phyloP scores from a whole-genome alignment of 192 early-diverging fungal species.

The Pilaira anomala region DNA sequence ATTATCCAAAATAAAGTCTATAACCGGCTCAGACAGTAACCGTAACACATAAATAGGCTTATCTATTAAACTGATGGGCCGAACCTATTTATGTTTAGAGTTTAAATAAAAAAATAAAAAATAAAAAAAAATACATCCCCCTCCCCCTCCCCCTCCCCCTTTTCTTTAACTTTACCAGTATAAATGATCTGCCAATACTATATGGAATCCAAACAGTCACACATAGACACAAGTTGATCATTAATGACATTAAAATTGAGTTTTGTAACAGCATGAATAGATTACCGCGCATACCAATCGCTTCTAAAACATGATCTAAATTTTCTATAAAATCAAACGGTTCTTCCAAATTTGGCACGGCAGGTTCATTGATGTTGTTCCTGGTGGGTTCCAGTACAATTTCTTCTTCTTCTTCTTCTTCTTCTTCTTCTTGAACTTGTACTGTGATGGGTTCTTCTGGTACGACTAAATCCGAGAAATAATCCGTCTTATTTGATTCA shows the following conservation, averaged over 20 bases:
- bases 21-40: no score
- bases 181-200: constrained; percentile 50
- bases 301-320: constrained; percentile 71
- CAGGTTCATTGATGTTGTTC: neutral
- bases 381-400: neutral
- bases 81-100: neutral
- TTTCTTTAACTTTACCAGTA: constrained; percentile 38
- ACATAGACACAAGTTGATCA: constrained; percentile 69
- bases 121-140: neutral
- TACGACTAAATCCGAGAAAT: no score
- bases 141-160: no score
- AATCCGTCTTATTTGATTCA: neutral
- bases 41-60: neutral
- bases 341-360: constrained; percentile 29
- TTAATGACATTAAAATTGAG: constrained; percentile 66
- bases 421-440: neutral
- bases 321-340: constrained; percentile 58
- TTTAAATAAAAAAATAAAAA: neutral
- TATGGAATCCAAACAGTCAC: constrained; percentile 74
- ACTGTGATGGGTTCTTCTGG: neutral
- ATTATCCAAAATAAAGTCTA: no score
- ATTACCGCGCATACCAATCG: constrained; percentile 86
- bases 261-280: constrained; percentile 72
- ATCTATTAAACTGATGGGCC: neutral
- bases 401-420: neutral